phyloP scores from a whole-genome alignment of 257 asterid genomes.

The Eucommia ulmoides region DNA sequence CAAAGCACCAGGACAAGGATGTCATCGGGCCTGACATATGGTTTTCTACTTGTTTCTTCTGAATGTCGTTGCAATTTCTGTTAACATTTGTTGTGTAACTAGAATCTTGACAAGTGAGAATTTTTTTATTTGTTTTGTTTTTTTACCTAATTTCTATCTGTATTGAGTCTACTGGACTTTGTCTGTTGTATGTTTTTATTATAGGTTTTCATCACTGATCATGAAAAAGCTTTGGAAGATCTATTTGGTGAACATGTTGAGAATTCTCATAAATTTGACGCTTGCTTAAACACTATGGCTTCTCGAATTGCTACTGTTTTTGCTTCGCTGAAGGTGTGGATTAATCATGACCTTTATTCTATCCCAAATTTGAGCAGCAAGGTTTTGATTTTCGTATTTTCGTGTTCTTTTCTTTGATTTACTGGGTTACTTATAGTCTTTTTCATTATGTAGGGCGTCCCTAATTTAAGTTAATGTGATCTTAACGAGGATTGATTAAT shows the following conservation, averaged over 20 bases:
- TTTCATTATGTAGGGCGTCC: not conserved
- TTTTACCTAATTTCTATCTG: no score
- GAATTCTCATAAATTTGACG: conserved; percentile 43
- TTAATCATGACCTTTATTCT: not conserved
- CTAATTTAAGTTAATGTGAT: not conserved
- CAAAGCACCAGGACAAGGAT: no score
- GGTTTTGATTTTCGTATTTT: not conserved
- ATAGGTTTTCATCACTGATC: conserved; percentile 89
- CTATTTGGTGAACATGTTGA: conserved; percentile 64
- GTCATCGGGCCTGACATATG: no score
- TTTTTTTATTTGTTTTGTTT: no score
- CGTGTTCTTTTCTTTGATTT: no score
- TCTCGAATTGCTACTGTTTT: conserved; percentile 78
- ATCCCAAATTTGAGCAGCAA: not conserved
- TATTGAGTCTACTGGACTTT: no score
- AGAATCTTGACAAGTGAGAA: no score
- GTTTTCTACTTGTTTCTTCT: no score
- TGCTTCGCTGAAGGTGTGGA: conserved; percentile 86
- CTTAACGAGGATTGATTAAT: not conserved
- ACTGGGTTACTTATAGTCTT: no score
- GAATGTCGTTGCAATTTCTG: no score
- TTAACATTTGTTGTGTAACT: no score
- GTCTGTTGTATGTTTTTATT: no score
- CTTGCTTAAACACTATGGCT: conserved; percentile 70
- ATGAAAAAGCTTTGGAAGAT: conserved; percentile 81